phyloP scores from a whole-genome alignment of 306 rosid species.

The Dryas alaskensis region DNA sequence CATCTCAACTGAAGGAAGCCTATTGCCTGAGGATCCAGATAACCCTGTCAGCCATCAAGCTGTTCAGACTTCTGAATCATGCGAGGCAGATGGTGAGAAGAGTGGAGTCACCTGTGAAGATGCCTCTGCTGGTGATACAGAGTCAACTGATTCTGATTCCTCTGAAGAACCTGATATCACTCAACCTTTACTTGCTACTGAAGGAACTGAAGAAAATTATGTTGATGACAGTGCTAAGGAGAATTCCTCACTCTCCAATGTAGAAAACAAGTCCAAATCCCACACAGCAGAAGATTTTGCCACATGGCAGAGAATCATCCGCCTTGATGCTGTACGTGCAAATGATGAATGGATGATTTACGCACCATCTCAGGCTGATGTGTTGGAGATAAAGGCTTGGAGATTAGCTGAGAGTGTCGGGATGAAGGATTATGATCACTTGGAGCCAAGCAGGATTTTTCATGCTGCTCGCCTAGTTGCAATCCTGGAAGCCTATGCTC shows the following conservation, averaged over 20 bases:
- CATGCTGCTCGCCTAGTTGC: slow-evolving; percentile 31
- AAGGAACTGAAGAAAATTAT: slow-evolving; percentile 17
- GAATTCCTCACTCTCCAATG: background rate
- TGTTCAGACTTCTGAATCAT: slow-evolving; percentile 14
- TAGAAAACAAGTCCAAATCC: slow-evolving; percentile 14
- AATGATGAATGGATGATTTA: slow-evolving; percentile 31
- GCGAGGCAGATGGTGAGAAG: slow-evolving; percentile 20
- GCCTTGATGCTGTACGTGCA: slow-evolving; percentile 29
- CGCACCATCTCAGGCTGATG: slow-evolving; percentile 29
- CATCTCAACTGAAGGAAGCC: slow-evolving; percentile 21
- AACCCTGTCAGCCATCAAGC: slow-evolving; percentile 4
- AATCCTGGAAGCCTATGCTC: slow-evolving; percentile 27
- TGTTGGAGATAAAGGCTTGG: slow-evolving; percentile 20
- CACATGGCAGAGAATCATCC: slow-evolving; percentile 32
- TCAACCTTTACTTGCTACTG: slow-evolving; percentile 14
- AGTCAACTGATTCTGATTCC: slow-evolving; percentile 28
- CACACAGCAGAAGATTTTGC: slow-evolving; percentile 25
- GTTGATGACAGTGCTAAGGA: slow-evolving; percentile 17
- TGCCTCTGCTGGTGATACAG: slow-evolving; percentile 20
- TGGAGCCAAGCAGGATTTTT: slow-evolving; percentile 26
- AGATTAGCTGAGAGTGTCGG: slow-evolving; percentile 21
- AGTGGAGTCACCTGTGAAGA: slow-evolving; percentile 27
- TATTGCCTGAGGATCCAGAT: background rate
- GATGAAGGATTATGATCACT: slow-evolving; percentile 25
- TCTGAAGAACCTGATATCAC: slow-evolving; percentile 25